A percentile compares a stretch with the other conserved stretches of the same genome.
These are phyloP conservation scores for Bacidia gigantensis DNA, from an alignment of 495 filamentous ascomycete genomes.

Conservation along the genomic window DNA sequence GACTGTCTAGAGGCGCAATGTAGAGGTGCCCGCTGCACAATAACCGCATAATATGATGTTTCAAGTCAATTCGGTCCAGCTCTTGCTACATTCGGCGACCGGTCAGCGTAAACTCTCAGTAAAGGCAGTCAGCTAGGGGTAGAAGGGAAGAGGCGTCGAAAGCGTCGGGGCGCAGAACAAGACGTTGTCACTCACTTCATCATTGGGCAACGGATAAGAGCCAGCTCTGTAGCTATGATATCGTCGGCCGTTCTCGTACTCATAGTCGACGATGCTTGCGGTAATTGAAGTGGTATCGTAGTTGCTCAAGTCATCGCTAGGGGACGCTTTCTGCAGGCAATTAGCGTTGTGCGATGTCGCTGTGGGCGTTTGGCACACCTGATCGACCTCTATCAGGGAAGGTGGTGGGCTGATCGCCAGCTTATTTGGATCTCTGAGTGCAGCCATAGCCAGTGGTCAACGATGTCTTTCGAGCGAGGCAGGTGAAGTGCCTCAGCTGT, in stretches of 20 bases:
- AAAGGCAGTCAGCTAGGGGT: background rate
- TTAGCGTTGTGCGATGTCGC: conserved; percentile 2
- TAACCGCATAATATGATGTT: conserved; percentile 45
- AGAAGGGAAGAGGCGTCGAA: background rate
- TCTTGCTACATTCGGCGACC: conserved; percentile 22
- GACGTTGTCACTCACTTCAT: conserved; percentile 28
- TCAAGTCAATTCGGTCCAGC: conserved; percentile 42
- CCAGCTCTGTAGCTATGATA: conserved; percentile 46
- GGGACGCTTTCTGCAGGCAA: conserved; percentile 7
- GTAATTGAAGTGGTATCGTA: conserved; percentile 27
- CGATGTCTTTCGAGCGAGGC: background rate
- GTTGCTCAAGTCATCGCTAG: conserved; percentile 11
- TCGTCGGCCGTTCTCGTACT: conserved; percentile 40
- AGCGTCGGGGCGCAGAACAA: background rate
- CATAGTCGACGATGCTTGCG: conserved; percentile 37
- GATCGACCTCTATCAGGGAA: conserved; percentile 16
- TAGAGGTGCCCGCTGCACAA: conserved; percentile 38
- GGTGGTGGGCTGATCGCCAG: conserved; percentile 12
- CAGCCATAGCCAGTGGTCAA: background rate
- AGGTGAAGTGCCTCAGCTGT: background rate
- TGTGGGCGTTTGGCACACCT: conserved; percentile 1
- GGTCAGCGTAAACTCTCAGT: background rate
- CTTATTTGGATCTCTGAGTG: conserved; percentile 3
- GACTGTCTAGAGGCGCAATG: conserved; percentile 44
- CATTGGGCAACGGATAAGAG: conserved; percentile 44